A percentile compares a stretch with the other conserved stretches of the same genome.
Conservation (phyloP, 2,329 filamentous ascomycete genomes). For the Epichloe festucae region DNA sequence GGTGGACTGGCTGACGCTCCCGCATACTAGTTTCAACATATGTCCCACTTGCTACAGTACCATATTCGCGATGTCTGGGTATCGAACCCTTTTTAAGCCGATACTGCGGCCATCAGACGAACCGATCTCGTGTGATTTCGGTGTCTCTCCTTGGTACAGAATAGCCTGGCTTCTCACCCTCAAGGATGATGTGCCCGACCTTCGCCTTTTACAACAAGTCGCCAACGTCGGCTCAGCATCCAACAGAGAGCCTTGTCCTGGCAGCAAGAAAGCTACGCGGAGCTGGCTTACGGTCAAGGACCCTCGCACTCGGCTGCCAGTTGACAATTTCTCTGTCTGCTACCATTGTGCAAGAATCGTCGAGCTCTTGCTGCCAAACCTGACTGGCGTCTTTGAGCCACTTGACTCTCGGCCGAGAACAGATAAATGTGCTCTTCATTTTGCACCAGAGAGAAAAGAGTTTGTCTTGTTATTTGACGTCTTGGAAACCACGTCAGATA, state of each 20-base stretch:
- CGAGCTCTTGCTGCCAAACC: constrained; percentile 58
- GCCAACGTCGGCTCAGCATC: constrained; percentile 42
- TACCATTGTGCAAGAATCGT: constrained; percentile 59
- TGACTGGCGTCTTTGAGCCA: constrained; percentile 53
- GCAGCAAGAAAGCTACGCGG: constrained; percentile 38
- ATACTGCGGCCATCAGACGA: constrained; percentile 44
- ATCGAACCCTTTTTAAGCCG: constrained; percentile 48
- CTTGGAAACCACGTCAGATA: constrained; percentile 44
- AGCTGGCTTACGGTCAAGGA: constrained; percentile 69
- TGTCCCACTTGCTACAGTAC: constrained; percentile 68
- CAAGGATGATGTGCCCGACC: constrained; percentile 52
- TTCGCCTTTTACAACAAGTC: constrained; percentile 59
- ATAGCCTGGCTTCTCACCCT: constrained; percentile 72
- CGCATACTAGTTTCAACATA: constrained; percentile 60
- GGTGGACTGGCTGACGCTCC: constrained; percentile 71
- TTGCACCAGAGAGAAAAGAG: constrained; percentile 34
- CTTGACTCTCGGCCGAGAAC: constrained; percentile 32
- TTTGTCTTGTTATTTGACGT: constrained; percentile 49
- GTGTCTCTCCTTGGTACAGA: constrained; percentile 63
- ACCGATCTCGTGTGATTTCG: constrained; percentile 64
- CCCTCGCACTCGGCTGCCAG: constrained; percentile 45
- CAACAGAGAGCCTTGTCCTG: constrained; percentile 43
- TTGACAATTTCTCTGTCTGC: constrained; percentile 66
- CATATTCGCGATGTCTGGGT: constrained; percentile 56
- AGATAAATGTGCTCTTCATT: constrained; percentile 58